Conservation (phyloP, 805 yeast species). For the Candida coquimbonensis region DNA sequence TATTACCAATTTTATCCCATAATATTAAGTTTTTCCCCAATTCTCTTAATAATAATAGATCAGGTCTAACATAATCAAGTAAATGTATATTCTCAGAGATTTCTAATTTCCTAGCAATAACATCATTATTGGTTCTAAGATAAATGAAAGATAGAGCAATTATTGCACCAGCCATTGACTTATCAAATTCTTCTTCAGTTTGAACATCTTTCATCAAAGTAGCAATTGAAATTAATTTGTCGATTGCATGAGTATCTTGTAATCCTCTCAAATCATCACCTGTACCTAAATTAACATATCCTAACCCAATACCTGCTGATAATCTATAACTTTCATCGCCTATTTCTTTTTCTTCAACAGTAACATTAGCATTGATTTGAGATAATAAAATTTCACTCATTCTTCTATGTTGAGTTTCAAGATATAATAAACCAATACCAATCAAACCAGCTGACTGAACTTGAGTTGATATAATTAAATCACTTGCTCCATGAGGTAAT, state of each 20-base stretch:
- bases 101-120: conserved; percentile 53
- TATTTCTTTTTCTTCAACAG: conserved; percentile 44
- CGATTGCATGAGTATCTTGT: conserved; percentile 59
- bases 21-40: conserved; percentile 31
- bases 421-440: conserved; percentile 82
- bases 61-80: conserved; percentile 69
- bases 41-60: conserved; percentile 56
- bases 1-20: conserved; percentile 17
- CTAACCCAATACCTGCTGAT: conserved; percentile 85
- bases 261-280: conserved; percentile 56
- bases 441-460: conserved; percentile 90
- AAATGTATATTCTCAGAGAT: conserved; percentile 55
- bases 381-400: conserved; percentile 75
- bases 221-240: conserved; percentile 50
- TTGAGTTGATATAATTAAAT: conserved; percentile 70
- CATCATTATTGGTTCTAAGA: conserved; percentile 53
- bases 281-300: conserved; percentile 74
- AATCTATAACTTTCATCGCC: conserved; percentile 76
- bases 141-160: conserved; percentile 70
- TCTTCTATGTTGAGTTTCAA: conserved; percentile 71
- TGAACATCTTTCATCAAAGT: conserved; percentile 57
- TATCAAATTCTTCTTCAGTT: conserved; percentile 49
- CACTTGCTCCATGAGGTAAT: conserved; percentile 85
- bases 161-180: conserved; percentile 65
- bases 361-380: conserved; percentile 53